Conservation (phyloP, 805 yeast genomes). For the Saturnispora halmiae region DNA sequence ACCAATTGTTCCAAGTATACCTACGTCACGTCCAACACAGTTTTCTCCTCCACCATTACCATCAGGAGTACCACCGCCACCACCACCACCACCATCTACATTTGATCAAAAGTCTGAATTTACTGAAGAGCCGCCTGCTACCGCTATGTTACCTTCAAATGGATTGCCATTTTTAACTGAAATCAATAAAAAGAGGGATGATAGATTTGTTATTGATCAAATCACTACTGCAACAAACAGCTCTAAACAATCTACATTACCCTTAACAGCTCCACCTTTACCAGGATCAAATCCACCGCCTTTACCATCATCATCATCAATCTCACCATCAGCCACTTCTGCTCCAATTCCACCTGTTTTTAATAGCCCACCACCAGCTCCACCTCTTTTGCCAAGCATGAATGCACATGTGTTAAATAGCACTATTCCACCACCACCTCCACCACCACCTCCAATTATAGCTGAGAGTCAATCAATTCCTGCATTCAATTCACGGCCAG, state of each 20-base stretch:
- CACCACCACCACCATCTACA: constrained; percentile 19
- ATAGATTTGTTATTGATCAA: constrained; percentile 38
- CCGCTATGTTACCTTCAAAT: constrained; percentile 17
- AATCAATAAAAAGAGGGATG: constrained; percentile 42
- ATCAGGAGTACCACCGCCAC: constrained; percentile 17
- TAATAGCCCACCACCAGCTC: constrained; percentile 18
- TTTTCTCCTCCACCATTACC: constrained; percentile 15
- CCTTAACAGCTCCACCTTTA: constrained; percentile 8
- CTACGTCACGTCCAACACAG: constrained; percentile 4
- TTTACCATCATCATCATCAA: constrained; percentile 10
- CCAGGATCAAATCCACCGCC: constrained; percentile 18
- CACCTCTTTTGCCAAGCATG: constrained; percentile 18
- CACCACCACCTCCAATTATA: constrained; percentile 17
- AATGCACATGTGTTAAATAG: no score
- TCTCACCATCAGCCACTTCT: constrained; percentile 13
- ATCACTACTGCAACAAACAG: not conserved
- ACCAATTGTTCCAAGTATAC: not conserved
- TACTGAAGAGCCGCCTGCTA: no score
- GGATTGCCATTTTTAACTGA: constrained; percentile 48
- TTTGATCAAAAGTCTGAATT: no score
- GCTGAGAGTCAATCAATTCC: no score
- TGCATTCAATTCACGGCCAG: constrained; percentile 12
- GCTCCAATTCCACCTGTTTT: constrained; percentile 22
- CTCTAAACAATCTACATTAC: constrained; percentile 7
- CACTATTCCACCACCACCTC: constrained; percentile 19